phyloP scores from a whole-genome alignment of 805 yeast species.

The Lipomyces sp. region DNA sequence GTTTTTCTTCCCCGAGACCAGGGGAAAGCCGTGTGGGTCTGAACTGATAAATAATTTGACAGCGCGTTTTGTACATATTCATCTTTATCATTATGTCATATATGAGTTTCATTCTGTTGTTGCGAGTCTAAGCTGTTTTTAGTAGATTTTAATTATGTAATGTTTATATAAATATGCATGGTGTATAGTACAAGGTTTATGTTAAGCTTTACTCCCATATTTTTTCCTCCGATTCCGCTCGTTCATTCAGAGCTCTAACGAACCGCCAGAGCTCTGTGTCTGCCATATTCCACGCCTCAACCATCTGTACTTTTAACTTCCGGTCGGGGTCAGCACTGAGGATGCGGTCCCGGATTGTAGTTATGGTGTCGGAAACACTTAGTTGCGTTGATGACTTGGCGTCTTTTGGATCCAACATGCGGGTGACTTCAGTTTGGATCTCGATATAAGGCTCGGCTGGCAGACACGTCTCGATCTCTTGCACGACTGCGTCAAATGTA shows the following conservation, averaged over 20 bases:
- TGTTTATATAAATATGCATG: not conserved
- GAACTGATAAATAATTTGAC: not conserved
- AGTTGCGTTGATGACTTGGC: slow-evolving; percentile 6
- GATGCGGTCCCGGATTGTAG: slow-evolving; percentile 1
- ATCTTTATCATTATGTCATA: not conserved
- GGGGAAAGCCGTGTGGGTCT: not conserved
- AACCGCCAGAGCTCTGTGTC: slow-evolving; percentile 36
- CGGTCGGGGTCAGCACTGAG: slow-evolving; percentile 5
- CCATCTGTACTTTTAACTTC: slow-evolving; percentile 14
- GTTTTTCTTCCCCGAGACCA: not conserved
- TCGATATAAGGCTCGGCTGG: slow-evolving; percentile 9
- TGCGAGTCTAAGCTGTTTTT: not conserved
- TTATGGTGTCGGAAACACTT: slow-evolving; percentile 8
- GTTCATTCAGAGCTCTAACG: slow-evolving; percentile 27
- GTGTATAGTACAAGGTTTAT: not conserved
- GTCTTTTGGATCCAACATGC: not conserved
- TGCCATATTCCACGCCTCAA: slow-evolving; percentile 36
- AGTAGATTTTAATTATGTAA: not conserved
- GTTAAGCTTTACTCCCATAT: slow-evolving; percentile 17
- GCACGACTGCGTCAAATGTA: too few relatives aligned
- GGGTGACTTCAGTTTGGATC: slow-evolving; percentile 12
- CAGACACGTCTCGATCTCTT: not conserved
- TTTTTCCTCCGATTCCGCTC: slow-evolving; percentile 17
- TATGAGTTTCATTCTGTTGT: not conserved
- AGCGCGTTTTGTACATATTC: not conserved